Base-by-base conservation (phyloP, 768 basidiomycete species). In the Tricholoma sp. region DNA sequence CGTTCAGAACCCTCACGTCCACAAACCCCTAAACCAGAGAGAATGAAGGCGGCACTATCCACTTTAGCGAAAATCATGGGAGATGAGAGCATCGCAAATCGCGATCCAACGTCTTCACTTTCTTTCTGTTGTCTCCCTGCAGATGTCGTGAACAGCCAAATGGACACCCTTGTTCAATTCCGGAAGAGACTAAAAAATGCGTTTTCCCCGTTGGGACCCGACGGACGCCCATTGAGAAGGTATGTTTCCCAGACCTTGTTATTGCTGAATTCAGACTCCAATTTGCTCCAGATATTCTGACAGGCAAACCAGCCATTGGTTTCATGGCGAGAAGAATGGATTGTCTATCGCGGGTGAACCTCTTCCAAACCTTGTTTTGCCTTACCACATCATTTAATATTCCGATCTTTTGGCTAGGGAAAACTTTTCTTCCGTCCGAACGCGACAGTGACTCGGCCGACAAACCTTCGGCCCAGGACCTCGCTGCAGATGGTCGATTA, bases 71-170 rank as follows among this genome's bases (percentile, higher is more conserved):
- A 81, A 31, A 68, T 86, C n/a, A 73, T 71, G 36, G 73, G 66
- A 20, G 75, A 81, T 60, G 66, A 76, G 11, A 66, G 68, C 20
- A 76, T 85, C 34, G 73, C 74, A 9, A 65, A 70, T 10, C 78
- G 82, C 28, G 76, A 85, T 62, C 83, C 87, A 10, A 56, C 64
- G n/a, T 88, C 81, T 5, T 73, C 83, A 1, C 71, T 90, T 50
- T 89, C 87, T 6, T 91, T 91, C 63, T 86, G 80, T 10, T 83
- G 83, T 60, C 74, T 87, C 32, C 60, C 84, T 0, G 72, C 72
- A 8, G 82, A 85, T 4, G 69, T 80, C 7, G 67, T 79, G 28
- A 71, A 77, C 65, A 75, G 70, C 13, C 88, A 90, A 64, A 68
- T 70, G 0, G 80, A 83, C 24, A 66, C 72, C 33, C 66, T 87